phyloP scores from a whole-genome alignment of 2,329 filamentous ascomycete species.

The Trichoderma asperellum region DNA sequence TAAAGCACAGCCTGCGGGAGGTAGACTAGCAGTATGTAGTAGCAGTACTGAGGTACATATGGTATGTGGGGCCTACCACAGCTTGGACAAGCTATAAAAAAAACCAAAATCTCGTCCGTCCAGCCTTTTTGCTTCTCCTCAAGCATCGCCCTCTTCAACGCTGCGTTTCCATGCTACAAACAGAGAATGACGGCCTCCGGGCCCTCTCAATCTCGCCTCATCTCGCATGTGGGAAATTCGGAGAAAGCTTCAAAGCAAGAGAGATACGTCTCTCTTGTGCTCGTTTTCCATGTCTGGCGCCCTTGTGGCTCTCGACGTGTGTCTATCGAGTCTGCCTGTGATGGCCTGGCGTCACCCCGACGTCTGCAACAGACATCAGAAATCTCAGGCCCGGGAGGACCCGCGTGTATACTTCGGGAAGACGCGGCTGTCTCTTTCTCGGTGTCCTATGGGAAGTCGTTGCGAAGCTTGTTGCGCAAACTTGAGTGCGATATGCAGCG shows the following conservation, averaged over 20 bases:
- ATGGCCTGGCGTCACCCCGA: constrained; percentile 80
- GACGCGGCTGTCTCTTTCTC: constrained; percentile 22
- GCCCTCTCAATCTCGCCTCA: constrained; percentile 28
- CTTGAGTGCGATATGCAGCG: constrained; percentile 97
- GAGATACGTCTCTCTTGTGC: constrained; percentile 33
- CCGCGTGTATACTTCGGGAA: constrained; percentile 31
- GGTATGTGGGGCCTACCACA: constrained; percentile 14
- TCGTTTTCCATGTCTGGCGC: constrained; percentile 30
- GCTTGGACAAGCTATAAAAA: constrained; percentile 17
- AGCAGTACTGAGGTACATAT: background rate
- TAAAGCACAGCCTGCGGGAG: background rate
- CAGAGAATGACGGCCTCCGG: constrained; percentile 52
- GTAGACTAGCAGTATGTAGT: too few species aligned
- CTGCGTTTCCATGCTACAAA: constrained; percentile 96
- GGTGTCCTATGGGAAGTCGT: constrained; percentile 83
- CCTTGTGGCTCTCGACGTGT: constrained; percentile 9
- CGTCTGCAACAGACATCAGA: constrained; percentile 92
- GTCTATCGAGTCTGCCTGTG: constrained; percentile 67
- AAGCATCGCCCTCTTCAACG: constrained; percentile 85
- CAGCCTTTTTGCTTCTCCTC: constrained; percentile 43
- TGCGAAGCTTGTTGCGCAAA: constrained; percentile 81
- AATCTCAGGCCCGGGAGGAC: constrained; percentile 65
- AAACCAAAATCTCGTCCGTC: constrained; percentile 2
- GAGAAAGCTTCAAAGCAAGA: constrained; percentile 77
- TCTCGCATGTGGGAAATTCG: constrained; percentile 95